Evolutionary conservation across 108 stramenopile species (phyloP).

Genomic region (Cyclotella choctawhatcheeana): DNA sequence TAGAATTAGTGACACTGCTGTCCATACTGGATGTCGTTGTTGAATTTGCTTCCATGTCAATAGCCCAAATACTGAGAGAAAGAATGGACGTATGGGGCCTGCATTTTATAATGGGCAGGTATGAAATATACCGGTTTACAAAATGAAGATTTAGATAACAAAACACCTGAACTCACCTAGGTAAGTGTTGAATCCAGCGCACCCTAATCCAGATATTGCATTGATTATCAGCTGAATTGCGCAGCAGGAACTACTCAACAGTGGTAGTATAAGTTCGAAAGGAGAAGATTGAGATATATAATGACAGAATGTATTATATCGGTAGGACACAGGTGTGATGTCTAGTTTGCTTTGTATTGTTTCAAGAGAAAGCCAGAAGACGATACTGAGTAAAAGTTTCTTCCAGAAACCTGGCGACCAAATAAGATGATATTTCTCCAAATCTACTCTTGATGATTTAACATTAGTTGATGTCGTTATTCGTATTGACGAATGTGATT

Average conservation of each 20-base stretch:
- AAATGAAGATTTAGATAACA: not conserved
- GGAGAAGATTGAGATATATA: not conserved
- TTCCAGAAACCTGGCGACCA: constrained; percentile 50
- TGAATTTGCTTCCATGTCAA: constrained; percentile 35
- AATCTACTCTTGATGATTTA: no score
- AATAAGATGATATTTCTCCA: constrained; percentile 42
- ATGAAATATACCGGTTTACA: not conserved
- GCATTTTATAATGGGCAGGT: constrained; percentile 6
- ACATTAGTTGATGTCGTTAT: no score
- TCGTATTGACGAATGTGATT: no score
- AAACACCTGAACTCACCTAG: constrained; percentile 75
- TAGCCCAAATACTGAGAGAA: constrained; percentile 24
- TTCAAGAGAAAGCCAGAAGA: constrained; percentile 12
- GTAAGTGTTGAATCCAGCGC: constrained; percentile 84
- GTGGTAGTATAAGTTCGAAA: constrained; percentile 55
- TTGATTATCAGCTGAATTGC: constrained; percentile 78
- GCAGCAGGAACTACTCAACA: constrained; percentile 81
- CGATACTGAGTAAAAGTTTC: constrained; percentile 16
- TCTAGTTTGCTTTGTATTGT: not conserved
- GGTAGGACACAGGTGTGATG: not conserved
- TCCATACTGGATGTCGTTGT: constrained; percentile 25
- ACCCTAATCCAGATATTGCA: constrained; percentile 60
- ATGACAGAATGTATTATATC: constrained; percentile 10
- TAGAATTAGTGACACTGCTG: constrained; percentile 38
- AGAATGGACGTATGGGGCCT: constrained; percentile 27